Percentiles rank a stretch among this genome's conserved stretches.
These are phyloP conservation scores for Candida michaelii DNA, from an alignment of 805 yeast species.

Conservation along the genomic window DNA sequence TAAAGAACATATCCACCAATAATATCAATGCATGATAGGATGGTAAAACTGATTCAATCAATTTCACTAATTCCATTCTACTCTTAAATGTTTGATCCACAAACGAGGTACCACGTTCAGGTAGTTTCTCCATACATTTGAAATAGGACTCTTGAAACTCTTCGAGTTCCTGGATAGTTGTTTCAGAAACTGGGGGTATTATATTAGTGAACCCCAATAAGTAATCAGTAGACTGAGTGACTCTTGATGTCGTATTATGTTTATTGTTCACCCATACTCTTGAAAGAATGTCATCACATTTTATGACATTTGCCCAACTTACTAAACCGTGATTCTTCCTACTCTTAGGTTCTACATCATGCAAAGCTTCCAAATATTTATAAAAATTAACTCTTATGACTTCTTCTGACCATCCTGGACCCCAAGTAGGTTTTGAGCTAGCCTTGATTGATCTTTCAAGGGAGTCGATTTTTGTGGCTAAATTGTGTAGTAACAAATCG, in stretches of 20 bases:
- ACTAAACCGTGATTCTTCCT: slow-evolving; percentile 1
- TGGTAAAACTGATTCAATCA: slow-evolving; percentile 7
- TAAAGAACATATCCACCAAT: slow-evolving; percentile 27
- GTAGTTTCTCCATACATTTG: neutral
- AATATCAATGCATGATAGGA: neutral
- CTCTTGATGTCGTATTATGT: neutral
- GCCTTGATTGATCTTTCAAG: slow-evolving; percentile 1
- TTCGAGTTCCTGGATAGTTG: neutral
- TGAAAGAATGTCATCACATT: slow-evolving; percentile 7
- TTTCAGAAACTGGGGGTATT: neutral
- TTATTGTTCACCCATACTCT: slow-evolving; percentile 2
- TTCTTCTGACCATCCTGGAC: neutral
- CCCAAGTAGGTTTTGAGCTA: neutral
- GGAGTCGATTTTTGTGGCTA: neutral
- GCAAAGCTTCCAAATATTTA: neutral
- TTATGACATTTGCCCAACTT: slow-evolving; percentile 1
- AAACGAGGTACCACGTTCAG: neutral
- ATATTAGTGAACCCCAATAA: neutral
- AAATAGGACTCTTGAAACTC: neutral
- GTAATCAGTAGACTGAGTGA: neutral
- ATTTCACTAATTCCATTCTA: neutral
- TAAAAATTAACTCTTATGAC: neutral
- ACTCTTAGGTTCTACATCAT: neutral
- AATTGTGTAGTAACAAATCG: neutral
- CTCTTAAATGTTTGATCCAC: neutral